These are phyloP conservation scores for Paecilomyces dactylethromorphus DNA, from an alignment of 2,329 filamentous ascomycete species.

Conservation along the genomic window DNA sequence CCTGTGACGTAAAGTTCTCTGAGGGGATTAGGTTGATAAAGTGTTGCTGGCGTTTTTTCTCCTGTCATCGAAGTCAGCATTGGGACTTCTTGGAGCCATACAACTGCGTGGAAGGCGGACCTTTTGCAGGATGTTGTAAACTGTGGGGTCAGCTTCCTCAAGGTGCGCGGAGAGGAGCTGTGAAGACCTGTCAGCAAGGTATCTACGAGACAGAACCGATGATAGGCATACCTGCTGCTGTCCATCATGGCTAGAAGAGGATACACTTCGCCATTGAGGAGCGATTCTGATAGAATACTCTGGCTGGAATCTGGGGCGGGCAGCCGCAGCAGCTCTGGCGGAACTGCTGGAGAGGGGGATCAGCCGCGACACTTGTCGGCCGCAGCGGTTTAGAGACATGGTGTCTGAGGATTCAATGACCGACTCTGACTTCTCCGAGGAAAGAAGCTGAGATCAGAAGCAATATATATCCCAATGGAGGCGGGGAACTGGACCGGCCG, in stretches of 20 bases:
- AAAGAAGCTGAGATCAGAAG: conserved; percentile 1
- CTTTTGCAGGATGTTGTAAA: conserved; percentile 87
- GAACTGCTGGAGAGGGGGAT: conserved; percentile 26
- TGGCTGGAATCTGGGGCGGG: conserved; percentile 14
- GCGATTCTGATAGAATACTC: conserved; percentile 14
- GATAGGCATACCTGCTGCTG: conserved; percentile 33
- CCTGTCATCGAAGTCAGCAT: conserved; percentile 46
- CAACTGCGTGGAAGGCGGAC: conserved; percentile 38
- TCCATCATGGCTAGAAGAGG: conserved; percentile 31
- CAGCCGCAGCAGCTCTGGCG: conserved; percentile 14
- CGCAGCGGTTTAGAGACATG: conserved; percentile 32
- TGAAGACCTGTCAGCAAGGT: conserved; percentile 5
- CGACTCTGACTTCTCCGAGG: background rate
- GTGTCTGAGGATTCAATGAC: conserved; percentile 4
- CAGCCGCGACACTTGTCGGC: conserved; percentile 25
- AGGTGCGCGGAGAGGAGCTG: conserved; percentile 76
- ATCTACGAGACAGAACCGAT: background rate
- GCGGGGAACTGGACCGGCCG: conserved; percentile 3
- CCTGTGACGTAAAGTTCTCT: conserved; percentile 92
- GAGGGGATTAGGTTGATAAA: conserved; percentile 97
- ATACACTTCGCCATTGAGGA: conserved; percentile 31
- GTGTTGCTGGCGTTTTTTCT: conserved; percentile 93
- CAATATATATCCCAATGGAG: conserved; percentile 12
- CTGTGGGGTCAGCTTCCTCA: conserved; percentile 74
- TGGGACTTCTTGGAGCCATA: background rate